Conservation (phyloP, 2,329 filamentous ascomycete species). For the Alternaria gansuensis region DNA sequence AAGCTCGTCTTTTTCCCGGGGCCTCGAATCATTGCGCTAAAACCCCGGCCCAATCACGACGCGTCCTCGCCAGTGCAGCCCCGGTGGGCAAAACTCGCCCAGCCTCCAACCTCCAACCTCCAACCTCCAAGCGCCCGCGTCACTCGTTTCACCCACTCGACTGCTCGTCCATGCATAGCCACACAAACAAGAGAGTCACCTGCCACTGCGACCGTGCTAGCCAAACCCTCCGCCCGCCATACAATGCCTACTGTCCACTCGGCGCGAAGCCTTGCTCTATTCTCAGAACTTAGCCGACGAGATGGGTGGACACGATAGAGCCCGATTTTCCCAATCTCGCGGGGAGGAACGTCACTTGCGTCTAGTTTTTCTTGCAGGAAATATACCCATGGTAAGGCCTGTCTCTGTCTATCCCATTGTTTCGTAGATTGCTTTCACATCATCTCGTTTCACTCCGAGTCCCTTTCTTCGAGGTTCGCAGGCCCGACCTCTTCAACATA, state of each 20-base stretch:
- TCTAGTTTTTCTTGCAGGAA: conserved; percentile 26
- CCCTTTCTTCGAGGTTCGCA: conserved; percentile 21
- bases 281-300: conserved; percentile 37
- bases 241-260: conserved; percentile 45
- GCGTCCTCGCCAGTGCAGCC: conserved; percentile 23
- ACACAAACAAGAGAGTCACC: conserved; percentile 40
- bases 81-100: conserved; percentile 16
- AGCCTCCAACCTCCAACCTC: conserved; percentile 34
- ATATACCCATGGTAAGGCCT: conserved; percentile 28
- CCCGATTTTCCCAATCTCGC: conserved; percentile 15
- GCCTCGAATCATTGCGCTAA: conserved; percentile 30
- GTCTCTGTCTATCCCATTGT: conserved; percentile 20
- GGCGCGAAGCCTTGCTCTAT: conserved; percentile 44
- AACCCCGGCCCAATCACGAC: conserved; percentile 44
- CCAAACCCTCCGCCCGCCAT: conserved; percentile 22
- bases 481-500: conserved; percentile 21
- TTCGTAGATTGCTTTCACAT: conserved; percentile 12
- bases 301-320: conserved; percentile 25
- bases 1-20: conserved; percentile 36
- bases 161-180: conserved; percentile 39
- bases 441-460: conserved; percentile 20
- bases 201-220: conserved; percentile 39
- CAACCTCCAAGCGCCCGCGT: conserved; percentile 44
- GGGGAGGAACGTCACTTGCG: conserved; percentile 26
- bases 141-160: conserved; percentile 42